Conservation (phyloP, 495 filamentous ascomycete genomes). For the Penicillium parvum region DNA sequence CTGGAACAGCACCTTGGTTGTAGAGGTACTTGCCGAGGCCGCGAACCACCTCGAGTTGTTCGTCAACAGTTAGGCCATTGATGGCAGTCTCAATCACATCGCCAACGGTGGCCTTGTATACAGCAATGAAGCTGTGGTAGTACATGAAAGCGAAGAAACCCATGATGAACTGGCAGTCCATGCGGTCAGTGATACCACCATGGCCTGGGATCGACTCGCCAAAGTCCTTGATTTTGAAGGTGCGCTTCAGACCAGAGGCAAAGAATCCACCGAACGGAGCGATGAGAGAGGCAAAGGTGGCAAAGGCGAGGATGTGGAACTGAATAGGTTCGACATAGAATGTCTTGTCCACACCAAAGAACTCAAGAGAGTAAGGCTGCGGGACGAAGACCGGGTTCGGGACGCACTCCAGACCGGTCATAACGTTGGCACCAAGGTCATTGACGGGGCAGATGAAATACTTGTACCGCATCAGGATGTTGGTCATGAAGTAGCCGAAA, state of each 20-base stretch:
- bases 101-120: slow-evolving; percentile 74
- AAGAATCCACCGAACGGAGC: slow-evolving; percentile 99
- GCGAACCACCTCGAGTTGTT: slow-evolving; percentile 84
- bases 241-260: slow-evolving; percentile 93
- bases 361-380: slow-evolving; percentile 68
- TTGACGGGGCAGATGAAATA: slow-evolving; percentile 99
- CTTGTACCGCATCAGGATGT: slow-evolving; percentile 83
- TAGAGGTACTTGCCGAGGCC: slow-evolving; percentile 79
- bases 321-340: slow-evolving; percentile 82
- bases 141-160: slow-evolving; percentile 98
- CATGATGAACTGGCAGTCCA: slow-evolving; percentile 99
- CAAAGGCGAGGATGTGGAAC: slow-evolving; percentile 86
- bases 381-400: slow-evolving; percentile 92
- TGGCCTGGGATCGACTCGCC: slow-evolving; percentile 97
- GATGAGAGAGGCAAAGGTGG: slow-evolving; percentile 93
- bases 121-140: slow-evolving; percentile 94
- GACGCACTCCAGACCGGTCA: slow-evolving; percentile 83
- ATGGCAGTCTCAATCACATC: slow-evolving; percentile 85
- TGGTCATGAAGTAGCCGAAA: slow-evolving; percentile 78
- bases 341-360: slow-evolving; percentile 55
- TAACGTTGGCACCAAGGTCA: slow-evolving; percentile 88
- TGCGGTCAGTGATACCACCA: slow-evolving; percentile 96
- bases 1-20: slow-evolving; percentile 70
- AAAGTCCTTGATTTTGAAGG: slow-evolving; percentile 99
- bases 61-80: slow-evolving; percentile 72